phyloP scores from a whole-genome alignment of 495 filamentous ascomycete species.

The Niebla homalea region DNA sequence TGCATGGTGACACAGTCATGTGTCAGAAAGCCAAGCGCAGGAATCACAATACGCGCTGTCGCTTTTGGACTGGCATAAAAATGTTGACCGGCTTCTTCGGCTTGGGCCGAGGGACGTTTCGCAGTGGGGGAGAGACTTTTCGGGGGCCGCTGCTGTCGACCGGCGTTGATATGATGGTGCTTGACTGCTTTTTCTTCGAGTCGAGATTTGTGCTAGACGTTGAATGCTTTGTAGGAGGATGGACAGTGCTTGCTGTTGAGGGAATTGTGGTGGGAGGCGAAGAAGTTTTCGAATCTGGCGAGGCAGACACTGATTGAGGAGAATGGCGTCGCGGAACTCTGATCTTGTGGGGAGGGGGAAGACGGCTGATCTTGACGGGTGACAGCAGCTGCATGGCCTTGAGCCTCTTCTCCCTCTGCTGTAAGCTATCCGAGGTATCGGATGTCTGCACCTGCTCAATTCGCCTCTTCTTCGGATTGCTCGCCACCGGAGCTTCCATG shows the following conservation, averaged over 20 bases:
- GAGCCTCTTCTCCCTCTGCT: constrained; percentile 10
- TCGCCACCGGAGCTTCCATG: constrained; percentile 1
- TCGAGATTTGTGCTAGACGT: background rate
- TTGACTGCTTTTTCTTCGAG: constrained; percentile 1
- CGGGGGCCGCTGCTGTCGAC: too few relatives aligned
- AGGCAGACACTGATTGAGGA: background rate
- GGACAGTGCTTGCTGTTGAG: background rate
- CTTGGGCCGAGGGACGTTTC: background rate
- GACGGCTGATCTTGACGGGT: background rate
- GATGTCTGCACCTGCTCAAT: constrained; percentile 1
- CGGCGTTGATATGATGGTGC: background rate
- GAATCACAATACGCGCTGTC: constrained; percentile 2
- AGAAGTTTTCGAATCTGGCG: background rate
- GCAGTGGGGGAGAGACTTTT: too few relatives aligned
- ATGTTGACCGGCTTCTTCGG: constrained; percentile 10
- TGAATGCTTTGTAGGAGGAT: background rate
- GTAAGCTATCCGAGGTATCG: background rate
- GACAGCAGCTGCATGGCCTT: constrained; percentile 3
- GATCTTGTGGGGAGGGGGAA: background rate
- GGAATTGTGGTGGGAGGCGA: too few relatives aligned
- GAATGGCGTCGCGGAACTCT: background rate
- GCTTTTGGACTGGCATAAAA: constrained; percentile 14
- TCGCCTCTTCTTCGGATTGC: constrained; percentile 6
- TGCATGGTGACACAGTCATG: too few relatives aligned
- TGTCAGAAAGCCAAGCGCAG: too few relatives aligned